phyloP scores from a whole-genome alignment of 2,329 filamentous ascomycete genomes.

The Coniella lustricola region DNA sequence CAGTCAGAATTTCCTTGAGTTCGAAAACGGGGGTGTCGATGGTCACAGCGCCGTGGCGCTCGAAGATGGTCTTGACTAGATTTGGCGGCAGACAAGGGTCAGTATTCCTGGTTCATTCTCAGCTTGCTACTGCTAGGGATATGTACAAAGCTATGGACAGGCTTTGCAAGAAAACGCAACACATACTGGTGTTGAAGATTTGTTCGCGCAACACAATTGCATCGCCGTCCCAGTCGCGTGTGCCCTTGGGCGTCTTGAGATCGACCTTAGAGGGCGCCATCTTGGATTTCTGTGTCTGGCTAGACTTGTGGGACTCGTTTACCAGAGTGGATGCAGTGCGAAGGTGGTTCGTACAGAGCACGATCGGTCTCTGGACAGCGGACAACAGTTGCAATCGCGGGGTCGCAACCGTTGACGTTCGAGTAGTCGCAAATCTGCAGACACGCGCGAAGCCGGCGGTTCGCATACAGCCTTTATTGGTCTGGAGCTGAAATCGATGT shows the following conservation, averaged over 20 bases:
- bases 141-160: too few relatives aligned
- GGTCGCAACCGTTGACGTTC: conserved; percentile 2
- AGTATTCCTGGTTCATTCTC: not conserved
- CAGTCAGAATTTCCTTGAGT: conserved; percentile 75
- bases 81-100: conserved; percentile 39
- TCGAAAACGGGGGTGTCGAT: conserved; percentile 83
- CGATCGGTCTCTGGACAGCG: not conserved
- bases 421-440: conserved; percentile 6
- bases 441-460: conserved; percentile 5
- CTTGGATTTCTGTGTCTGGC: not conserved
- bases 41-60: conserved; percentile 71
- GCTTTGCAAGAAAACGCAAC: too few relatives aligned
- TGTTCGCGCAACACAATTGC: conserved; percentile 22
- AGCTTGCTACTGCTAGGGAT: too few relatives aligned
- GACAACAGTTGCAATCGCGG: not conserved
- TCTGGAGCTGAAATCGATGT: too few relatives aligned
- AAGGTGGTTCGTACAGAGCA: not conserved
- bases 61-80: conserved; percentile 67
- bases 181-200: conserved; percentile 20
- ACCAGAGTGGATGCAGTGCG: not conserved
- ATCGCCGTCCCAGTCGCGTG: conserved; percentile 22
- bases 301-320: not conserved
- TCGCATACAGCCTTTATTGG: conserved; percentile 10
- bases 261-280: conserved; percentile 16
- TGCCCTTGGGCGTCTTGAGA: conserved; percentile 24